phyloP scores from a whole-genome alignment of 257 asterid species.

The Capsicum pubescens region DNA sequence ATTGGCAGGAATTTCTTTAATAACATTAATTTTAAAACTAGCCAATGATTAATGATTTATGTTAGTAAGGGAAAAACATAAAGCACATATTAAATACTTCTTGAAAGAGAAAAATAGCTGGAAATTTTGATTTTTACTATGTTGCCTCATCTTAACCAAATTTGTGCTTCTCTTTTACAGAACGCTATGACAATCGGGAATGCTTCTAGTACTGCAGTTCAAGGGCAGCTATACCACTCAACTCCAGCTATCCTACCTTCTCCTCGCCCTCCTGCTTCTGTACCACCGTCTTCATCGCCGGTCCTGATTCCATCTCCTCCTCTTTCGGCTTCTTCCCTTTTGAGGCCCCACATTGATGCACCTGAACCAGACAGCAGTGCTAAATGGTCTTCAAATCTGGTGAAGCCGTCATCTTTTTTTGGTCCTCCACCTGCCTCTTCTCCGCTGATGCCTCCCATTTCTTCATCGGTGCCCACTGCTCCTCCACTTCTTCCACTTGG shows the following conservation, averaged over 20 bases:
- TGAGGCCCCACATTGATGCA: constrained; percentile 63
- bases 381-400: constrained; percentile 67
- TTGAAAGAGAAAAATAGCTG: background rate
- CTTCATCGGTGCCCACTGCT: constrained; percentile 76
- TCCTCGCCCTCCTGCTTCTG: constrained; percentile 50
- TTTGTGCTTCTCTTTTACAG: constrained; percentile 47
- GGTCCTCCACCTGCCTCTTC: constrained; percentile 70
- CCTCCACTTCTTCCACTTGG: constrained; percentile 74
- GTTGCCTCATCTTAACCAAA: constrained; percentile 5
- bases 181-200: constrained; percentile 63
- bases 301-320: constrained; percentile 55
- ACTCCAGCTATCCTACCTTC: constrained; percentile 49
- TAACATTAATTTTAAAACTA: background rate
- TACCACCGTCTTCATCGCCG: constrained; percentile 51
- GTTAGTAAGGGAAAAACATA: background rate
- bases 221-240: constrained; percentile 58
- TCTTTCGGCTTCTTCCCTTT: constrained; percentile 54
- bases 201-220: constrained; percentile 53
- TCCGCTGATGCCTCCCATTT: constrained; percentile 63
- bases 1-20: background rate
- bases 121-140: background rate
- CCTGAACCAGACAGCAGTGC: constrained; percentile 49
- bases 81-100: background rate
- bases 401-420: constrained; percentile 86
- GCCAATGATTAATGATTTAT: background rate